Evolutionary conservation across 768 basidiomycete species (phyloP), one percentile per base, ranked within the genome.

Genomic region (Rubroboletus satanas): DNA sequence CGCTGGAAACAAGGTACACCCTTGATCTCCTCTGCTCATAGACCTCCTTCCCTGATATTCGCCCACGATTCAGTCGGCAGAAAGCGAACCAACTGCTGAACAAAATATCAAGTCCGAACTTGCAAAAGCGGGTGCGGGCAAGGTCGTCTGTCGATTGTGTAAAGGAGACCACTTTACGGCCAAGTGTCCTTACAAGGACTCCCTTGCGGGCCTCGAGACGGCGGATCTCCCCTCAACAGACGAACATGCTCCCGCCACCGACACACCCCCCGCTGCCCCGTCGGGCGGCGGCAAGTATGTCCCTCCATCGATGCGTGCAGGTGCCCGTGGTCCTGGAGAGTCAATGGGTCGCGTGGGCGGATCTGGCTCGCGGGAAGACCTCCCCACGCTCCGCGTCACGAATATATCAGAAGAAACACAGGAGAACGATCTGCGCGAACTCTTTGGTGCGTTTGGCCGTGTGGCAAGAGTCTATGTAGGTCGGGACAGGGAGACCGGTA

Each of bases 131-230:
- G 93, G 92, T 56, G 85, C 84, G 21, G 93, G 93, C 67, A 93
- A 93, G 68, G 90, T 99, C 59, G 73, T 80, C 42, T 99, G 97
- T 80, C 82, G 97, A 60, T 75, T 97, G 52, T 98, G 97, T 77
- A 92, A 96, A 69, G 97, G 96, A 49, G 90, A 89, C 60, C 97
- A 98, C 76, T 98, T 95, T 73, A 99, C 97, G 14, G 90, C 94
- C 59, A 94, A 95, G 72, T 98, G 97, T 80, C 97, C 97, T 7
- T 95, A 94, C 81, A 97, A 94, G 74, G 94, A 98, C 64, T 88
- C 90, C 9, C 81, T 99, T 14, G 87, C 85, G 10, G 88, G 83
- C 4, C 76, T 93, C 45, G 90, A 81, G 31, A 85, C 77, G 12
- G 73, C 75, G 5, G 79, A 82, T 1, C 63, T 74, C 0, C 73